Evolutionary conservation across 306 rosid genomes (phyloP).

Genomic region (Alnus glutinosa): DNA sequence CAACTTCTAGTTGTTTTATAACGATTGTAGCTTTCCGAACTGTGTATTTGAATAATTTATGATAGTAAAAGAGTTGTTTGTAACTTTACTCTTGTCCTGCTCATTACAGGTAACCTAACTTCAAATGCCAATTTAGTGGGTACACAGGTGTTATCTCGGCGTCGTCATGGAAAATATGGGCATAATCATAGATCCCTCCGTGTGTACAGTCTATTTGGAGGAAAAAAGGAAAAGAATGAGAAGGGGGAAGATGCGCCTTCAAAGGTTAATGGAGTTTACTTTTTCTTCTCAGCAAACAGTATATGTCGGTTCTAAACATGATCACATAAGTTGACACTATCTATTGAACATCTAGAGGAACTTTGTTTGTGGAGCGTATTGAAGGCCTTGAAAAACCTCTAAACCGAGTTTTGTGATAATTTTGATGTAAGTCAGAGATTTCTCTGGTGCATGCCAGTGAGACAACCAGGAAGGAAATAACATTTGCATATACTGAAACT

Average conservation of each 20-base stretch:
- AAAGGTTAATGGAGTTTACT: conserved; percentile 47
- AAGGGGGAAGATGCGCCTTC: conserved; percentile 61
- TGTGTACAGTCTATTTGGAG: conserved; percentile 68
- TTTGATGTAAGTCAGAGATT: not conserved
- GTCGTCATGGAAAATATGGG: conserved; percentile 34
- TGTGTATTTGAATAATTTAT: not conserved
- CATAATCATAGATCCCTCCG: conserved; percentile 34
- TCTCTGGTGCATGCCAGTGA: not conserved
- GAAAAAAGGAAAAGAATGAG: conserved; percentile 63
- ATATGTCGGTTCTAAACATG: conserved; percentile 2
- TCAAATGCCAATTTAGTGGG: conserved; percentile 47
- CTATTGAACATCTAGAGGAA: not conserved
- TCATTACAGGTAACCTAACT: conserved; percentile 46
- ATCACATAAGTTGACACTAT: not conserved
- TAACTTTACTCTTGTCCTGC: conserved; percentile 5
- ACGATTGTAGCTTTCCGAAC: not conserved
- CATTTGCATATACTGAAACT: not conserved
- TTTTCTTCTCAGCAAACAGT: conserved; percentile 10
- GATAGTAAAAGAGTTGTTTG: not conserved
- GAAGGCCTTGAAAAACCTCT: conserved; percentile 4
- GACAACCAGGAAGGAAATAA: not conserved
- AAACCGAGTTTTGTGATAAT: not conserved
- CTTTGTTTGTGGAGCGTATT: not conserved
- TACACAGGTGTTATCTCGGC: conserved; percentile 32
- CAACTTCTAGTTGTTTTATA: not conserved